phyloP scores from a whole-genome alignment of 225 moss, liverwort and hornwort species.

The Marchantia paleacea region DNA sequence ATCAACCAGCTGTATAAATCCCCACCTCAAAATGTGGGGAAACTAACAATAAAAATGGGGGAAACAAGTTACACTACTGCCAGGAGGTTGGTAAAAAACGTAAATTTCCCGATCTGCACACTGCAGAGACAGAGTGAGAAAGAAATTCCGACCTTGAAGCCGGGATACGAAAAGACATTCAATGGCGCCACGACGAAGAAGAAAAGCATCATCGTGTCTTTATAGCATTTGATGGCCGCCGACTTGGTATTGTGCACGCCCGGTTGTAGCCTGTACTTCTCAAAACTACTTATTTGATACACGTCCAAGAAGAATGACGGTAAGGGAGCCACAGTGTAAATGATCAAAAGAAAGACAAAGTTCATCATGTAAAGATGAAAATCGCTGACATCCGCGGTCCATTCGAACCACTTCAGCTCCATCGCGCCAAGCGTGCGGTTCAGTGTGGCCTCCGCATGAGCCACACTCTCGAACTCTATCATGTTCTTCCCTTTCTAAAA shows the following conservation, averaged over 20 bases:
- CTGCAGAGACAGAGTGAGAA: background rate
- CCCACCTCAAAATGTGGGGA: no score
- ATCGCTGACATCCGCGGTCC: constrained; percentile 67
- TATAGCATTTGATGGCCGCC: constrained; percentile 61
- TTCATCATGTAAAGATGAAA: constrained; percentile 66
- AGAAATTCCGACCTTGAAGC: constrained; percentile 38
- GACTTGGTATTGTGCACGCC: constrained; percentile 68
- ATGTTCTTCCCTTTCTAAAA: constrained; percentile 9
- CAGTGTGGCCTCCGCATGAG: constrained; percentile 52
- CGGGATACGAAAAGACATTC: constrained; percentile 69
- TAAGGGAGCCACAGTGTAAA: constrained; percentile 65
- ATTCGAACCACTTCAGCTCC: constrained; percentile 63
- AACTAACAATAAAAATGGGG: no score
- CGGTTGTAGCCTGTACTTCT: constrained; percentile 87
- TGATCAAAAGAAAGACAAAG: constrained; percentile 56
- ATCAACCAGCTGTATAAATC: no score
- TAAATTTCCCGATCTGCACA: background rate
- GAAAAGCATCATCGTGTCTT: constrained; percentile 59
- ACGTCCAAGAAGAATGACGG: constrained; percentile 73
- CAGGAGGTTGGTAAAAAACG: no score
- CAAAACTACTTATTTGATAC: constrained; percentile 52
- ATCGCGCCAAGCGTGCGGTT: constrained; percentile 49
- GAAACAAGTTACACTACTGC: no score
- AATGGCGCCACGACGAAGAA: constrained; percentile 71
- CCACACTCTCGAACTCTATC: constrained; percentile 42